Evolutionary conservation across 129 eudicot genomes (phyloP), one percentile per base, ranked within the genome.

Genomic region (Escallonia rubra): DNA sequence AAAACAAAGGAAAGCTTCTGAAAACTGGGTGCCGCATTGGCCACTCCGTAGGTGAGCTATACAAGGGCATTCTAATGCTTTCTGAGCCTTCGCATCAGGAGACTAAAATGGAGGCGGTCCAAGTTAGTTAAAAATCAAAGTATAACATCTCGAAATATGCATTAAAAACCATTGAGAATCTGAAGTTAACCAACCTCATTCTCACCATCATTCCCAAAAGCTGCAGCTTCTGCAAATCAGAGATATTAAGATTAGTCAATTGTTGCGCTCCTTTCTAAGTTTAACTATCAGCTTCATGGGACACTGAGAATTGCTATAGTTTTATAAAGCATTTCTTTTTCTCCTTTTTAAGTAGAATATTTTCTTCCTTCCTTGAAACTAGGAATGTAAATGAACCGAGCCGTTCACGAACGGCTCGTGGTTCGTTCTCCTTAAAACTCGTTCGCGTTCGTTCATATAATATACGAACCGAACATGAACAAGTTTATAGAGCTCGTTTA

Each of bases 61-160:
- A 69, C 98, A 92, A 10, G 98, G 98, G 81, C 98, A 92, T 54
- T 92, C 96, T 67, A 92, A 64, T 16, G 98, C 96, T 74, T 78
- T 88, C 68, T 81, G 85, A 48, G 97, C 97, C 73, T 81, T 81
- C 9, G 60, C 94, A 59, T 91, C 97, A 6, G 79, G 61, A 59
- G 97, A 85, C 80, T 82, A 68, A 10, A 12, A 73, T n/a, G 54
- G 9, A 11, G 13, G 69, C 14, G 41, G 12, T 10, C 8, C 43
- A 63, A 40, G 3, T 69, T 15, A 67, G 39, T 3, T 43, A 13
- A 45, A 43, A 45, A 50, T 7, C 42, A 10, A 56, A 55, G 4
- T 6, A 8, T 10, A 57, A 40, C 41, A 48, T 34, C 4, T 49
- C 10, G 2, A 4, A 52, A 16, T 45, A 10, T 38, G 48, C 50